Base-by-base conservation (phyloP, 352 stramenopile genomes). In the Hyphochytrium catenoides region DNA sequence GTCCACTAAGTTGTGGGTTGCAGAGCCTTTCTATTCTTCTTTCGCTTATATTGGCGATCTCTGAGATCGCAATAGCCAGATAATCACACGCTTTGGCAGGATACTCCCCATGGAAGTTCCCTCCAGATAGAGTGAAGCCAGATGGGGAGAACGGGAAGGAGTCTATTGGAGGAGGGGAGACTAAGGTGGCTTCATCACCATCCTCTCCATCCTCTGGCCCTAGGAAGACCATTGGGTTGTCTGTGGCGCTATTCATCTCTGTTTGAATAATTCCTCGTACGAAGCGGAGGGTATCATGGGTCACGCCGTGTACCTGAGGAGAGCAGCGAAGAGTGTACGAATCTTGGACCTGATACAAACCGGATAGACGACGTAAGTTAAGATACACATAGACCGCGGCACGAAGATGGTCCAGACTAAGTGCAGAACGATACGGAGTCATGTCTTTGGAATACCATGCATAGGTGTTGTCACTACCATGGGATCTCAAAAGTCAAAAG, bases 21-120 rank as follows among this genome's bases (percentile, higher is more conserved):
- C 82, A 65, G 16, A 87, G 54, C 23, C 73, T 70, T 47, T 87
- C 70, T 20, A 87, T 74, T 26, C 70, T 60, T 24, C 67, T 67
- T 47, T 87, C 73, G 33, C 60, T 79, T 32, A 87, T 74, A 40
- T 61, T 66, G 27, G 70, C 58, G 17, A 85, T 63, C 46, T 87
- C 68, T 37, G 75, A 62, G 36, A 84, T 61, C 3, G 61, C 73
- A 37, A 87, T 87, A n/a, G 70, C 63, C 26, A 87, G 54, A 52
- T 75, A 87, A 48, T 87, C 72, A 17, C 84, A 54, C 22, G 74
- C 72, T 50, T 84, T 84, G 37, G 67, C 73, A 9, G 70, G 68
- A 56, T 87, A 87, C 46, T 87, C 73, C 31, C 70, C 73, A 44
- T 87, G 70, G 54, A 87, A 87, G 52, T 87, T 87, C 48, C 73